Evolutionary conservation across 108 stramenopile genomes (phyloP).

Genomic region (Schizochytrium sp.): DNA sequence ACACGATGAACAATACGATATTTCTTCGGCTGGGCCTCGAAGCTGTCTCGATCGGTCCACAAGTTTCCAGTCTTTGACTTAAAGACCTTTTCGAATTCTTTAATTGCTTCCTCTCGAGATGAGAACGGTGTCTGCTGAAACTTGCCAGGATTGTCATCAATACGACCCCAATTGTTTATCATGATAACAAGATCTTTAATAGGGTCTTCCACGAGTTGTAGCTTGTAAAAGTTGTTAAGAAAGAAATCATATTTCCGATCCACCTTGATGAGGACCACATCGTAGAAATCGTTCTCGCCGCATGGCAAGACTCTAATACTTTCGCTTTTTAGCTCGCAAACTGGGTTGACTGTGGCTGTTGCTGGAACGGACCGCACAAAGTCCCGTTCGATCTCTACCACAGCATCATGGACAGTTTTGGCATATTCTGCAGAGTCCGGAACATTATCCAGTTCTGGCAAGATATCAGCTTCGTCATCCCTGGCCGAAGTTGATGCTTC

Average conservation of each 20-base stretch:
- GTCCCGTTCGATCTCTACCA: not conserved
- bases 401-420: not conserved
- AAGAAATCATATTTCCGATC: constrained; percentile 12
- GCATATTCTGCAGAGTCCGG: not conserved
- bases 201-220: not conserved
- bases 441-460: not conserved
- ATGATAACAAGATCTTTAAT: constrained; percentile 22
- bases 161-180: constrained; percentile 47
- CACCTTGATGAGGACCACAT: constrained; percentile 44
- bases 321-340: not conserved
- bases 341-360: not conserved
- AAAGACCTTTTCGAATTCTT: constrained; percentile 52
- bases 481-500: not conserved
- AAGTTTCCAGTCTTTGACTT: constrained; percentile 34
- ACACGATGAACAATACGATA: not conserved
- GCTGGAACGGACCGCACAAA: not conserved
- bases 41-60: not conserved
- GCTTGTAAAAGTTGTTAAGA: constrained; percentile 52
- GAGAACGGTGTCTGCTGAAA: not conserved
- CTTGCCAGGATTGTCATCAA: constrained; percentile 7
- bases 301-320: not conserved
- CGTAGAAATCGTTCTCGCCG: constrained; percentile 32
- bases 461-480: not conserved
- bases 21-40: not conserved
- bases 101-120: not conserved